phyloP scores from a whole-genome alignment of 805 yeast species.

The Candida ficus region DNA sequence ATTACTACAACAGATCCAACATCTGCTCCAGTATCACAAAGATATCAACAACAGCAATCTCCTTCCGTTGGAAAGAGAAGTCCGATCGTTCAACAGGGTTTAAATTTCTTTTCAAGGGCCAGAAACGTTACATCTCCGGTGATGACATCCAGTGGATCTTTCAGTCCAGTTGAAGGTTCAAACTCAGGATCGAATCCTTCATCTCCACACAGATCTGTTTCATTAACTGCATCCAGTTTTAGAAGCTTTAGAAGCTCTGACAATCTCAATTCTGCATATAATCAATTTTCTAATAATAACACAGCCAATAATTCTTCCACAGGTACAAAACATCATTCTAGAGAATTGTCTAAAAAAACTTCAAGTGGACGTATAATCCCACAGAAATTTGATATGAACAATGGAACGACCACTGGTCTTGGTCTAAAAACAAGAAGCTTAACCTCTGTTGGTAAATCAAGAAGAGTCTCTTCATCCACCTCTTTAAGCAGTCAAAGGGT shows the following conservation, averaged over 20 bases:
- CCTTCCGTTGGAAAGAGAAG: conserved; percentile 22
- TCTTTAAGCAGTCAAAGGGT: conserved; percentile 22
- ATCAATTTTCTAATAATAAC: conserved; percentile 5
- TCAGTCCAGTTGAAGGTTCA: not conserved
- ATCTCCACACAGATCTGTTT: conserved; percentile 29
- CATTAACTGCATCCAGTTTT: conserved; percentile 28
- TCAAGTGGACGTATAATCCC: conserved; percentile 41
- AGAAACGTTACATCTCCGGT: conserved; percentile 23
- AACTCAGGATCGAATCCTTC: conserved; percentile 9
- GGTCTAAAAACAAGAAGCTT: conserved; percentile 44
- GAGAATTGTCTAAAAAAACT: conserved; percentile 30
- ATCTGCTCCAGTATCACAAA: conserved; percentile 14
- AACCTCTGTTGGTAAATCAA: conserved; percentile 30
- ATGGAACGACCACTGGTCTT: conserved; percentile 23
- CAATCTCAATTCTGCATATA: conserved; percentile 16
- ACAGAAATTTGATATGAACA: conserved; percentile 37
- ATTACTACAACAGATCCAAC: conserved; percentile 14
- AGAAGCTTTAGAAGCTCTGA: conserved; percentile 27
- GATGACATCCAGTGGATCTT: conserved; percentile 1
- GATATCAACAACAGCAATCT: conserved; percentile 19
- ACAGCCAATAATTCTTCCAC: not conserved
- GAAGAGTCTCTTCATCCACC: conserved; percentile 22
- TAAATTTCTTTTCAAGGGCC: conserved; percentile 29
- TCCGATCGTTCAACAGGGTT: conserved; percentile 35
- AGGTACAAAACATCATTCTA: conserved; percentile 28